These are phyloP conservation scores for Pleurotus tuber-regium DNA, from an alignment of 768 basidiomycete genomes.

Conservation along the genomic window DNA sequence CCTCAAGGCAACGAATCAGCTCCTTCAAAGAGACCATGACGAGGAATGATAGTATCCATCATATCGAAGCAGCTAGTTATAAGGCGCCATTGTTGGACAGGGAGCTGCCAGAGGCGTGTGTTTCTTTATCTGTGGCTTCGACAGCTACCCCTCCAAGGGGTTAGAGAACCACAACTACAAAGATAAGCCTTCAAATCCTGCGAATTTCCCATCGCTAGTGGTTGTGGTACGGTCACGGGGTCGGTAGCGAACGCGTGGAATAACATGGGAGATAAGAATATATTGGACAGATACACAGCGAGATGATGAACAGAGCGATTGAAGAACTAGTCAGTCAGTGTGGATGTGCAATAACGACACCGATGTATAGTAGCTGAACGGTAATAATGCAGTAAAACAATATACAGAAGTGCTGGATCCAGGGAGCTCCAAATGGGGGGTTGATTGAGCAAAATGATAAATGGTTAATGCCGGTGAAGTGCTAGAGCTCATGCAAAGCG, in stretches of 20 bases:
- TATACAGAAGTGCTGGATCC: not conserved
- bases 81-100: not conserved
- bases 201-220: too few species aligned
- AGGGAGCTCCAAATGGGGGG: not conserved
- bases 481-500: too few species aligned
- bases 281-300: constrained; percentile 8
- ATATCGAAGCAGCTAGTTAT: not conserved
- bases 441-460: not conserved
- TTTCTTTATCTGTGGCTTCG: not conserved
- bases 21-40: constrained; percentile 23
- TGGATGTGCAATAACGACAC: too few species aligned
- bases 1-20: constrained; percentile 43
- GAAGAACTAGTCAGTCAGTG: too few species aligned
- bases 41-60: too few species aligned
- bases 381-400: not conserved
- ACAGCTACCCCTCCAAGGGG: not conserved
- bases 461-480: too few species aligned
- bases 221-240: not conserved
- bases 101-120: not conserved
- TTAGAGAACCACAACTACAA: constrained; percentile 1
- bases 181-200: too few species aligned
- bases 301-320: not conserved
- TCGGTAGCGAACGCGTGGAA: not conserved
- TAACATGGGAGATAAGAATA: constrained; percentile 1
- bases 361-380: not conserved